phyloP scores from a whole-genome alignment of 306 rosid genomes.

The Lathyrus oleraceus region DNA sequence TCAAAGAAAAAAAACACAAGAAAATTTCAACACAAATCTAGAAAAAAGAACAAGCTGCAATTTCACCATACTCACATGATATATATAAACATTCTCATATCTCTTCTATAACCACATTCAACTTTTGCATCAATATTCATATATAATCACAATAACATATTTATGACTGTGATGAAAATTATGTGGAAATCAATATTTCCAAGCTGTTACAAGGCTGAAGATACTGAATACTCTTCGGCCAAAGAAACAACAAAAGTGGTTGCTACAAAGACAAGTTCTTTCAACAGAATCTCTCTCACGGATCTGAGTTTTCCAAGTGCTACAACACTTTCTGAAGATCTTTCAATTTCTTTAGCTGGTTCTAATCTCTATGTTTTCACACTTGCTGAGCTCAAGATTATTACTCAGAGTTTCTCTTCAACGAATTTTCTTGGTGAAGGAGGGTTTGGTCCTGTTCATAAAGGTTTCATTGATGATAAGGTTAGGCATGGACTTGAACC shows the following conservation, averaged over 20 bases:
- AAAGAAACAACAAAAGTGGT: conserved; percentile 43
- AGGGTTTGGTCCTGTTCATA: conserved; percentile 97
- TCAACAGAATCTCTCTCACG: conserved; percentile 55
- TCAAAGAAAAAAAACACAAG: background rate
- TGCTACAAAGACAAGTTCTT: conserved; percentile 53
- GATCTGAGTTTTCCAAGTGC: conserved; percentile 75
- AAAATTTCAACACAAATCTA: conserved; percentile 43
- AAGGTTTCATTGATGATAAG: conserved; percentile 92
- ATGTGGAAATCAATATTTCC: conserved; percentile 54
- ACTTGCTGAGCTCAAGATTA: conserved; percentile 76
- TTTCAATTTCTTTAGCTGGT: conserved; percentile 81
- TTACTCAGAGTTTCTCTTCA: conserved; percentile 71
- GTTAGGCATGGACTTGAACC: conserved; percentile 69
- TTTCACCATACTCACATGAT: conserved; percentile 7
- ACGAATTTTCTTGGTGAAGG: conserved; percentile 88
- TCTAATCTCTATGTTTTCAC: conserved; percentile 69
- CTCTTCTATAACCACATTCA: conserved; percentile 11
- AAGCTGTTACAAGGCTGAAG: conserved; percentile 52
- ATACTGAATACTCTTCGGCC: conserved; percentile 31
- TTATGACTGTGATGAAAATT: conserved; percentile 41
- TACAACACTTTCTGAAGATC: conserved; percentile 61
- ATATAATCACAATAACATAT: background rate
- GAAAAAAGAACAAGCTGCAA: conserved; percentile 26
- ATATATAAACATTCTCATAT: conserved; percentile 5
- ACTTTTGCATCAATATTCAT: background rate